phyloP scores from a whole-genome alignment of 2,329 filamentous ascomycete species.

The Ceratocystis colombiana region DNA sequence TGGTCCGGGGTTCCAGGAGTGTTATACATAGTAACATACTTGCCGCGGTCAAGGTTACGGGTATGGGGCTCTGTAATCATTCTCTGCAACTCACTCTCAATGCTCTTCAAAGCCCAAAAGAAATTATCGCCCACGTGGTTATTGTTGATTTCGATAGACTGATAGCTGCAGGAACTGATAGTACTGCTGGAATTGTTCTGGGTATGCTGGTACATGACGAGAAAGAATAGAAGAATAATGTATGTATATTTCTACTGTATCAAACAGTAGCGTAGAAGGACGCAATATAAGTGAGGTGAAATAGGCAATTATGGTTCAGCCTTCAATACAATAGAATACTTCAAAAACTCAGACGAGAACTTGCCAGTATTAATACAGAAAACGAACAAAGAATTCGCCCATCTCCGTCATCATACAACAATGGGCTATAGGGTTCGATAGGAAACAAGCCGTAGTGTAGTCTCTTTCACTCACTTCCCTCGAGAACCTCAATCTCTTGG shows the following conservation, averaged over 20 bases:
- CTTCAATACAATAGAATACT: neutral
- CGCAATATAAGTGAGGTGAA: neutral
- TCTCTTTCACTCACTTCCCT: neutral
- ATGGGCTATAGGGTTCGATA: neutral
- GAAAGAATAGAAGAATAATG: neutral
- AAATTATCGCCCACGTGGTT: neutral
- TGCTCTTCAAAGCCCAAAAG: neutral
- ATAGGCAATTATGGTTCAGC: neutral
- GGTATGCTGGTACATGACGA: neutral
- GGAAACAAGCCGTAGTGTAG: neutral
- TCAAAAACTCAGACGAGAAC: neutral
- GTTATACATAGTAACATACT: neutral
- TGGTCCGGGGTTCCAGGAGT: neutral
- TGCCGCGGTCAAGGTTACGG: conserved; percentile 9
- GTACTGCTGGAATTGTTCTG: neutral
- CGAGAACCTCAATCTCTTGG: too few species aligned
- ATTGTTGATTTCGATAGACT: neutral
- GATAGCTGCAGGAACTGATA: neutral
- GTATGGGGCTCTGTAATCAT: neutral
- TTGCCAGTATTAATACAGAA: neutral
- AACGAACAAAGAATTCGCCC: neutral
- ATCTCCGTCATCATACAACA: neutral
- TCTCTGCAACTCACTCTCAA: neutral
- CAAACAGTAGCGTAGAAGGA: conserved; percentile 7
- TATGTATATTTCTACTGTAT: neutral